Evolutionary conservation across 495 filamentous ascomycete genomes (phyloP).

Genomic region (Echria macrotheca): DNA sequence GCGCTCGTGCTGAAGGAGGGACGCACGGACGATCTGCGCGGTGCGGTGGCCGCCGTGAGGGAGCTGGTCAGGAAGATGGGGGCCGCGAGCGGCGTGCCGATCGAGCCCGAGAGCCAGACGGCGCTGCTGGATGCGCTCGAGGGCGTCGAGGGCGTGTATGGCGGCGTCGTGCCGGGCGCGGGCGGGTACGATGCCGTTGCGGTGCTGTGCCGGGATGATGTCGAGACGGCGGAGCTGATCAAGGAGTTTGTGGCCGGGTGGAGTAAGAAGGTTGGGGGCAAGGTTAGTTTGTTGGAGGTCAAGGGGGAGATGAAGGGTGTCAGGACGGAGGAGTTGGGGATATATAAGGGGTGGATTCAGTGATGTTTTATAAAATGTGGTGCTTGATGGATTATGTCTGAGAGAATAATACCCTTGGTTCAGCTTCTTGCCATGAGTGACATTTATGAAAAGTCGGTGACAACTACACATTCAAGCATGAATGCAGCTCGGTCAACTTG

Average conservation of each 20-base stretch:
- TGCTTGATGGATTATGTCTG: too few relatives aligned
- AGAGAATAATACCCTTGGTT: too few relatives aligned
- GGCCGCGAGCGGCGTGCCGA: conserved; percentile 65
- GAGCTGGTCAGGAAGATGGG: conserved; percentile 71
- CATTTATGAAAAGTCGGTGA: too few relatives aligned
- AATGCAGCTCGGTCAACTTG: too few relatives aligned
- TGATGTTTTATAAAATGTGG: too few relatives aligned
- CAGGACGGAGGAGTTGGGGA: conserved; percentile 54
- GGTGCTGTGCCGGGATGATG: conserved; percentile 70
- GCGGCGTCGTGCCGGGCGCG: conserved; percentile 89
- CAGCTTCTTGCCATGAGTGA: too few relatives aligned
- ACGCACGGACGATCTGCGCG: conserved; percentile 30
- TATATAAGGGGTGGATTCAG: conserved; percentile 60
- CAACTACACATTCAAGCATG: too few relatives aligned
- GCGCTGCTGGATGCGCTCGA: conserved; percentile 71
- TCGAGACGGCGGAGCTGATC: conserved; percentile 57
- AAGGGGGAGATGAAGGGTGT: conserved; percentile 85
- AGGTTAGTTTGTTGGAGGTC: conserved; percentile 71
- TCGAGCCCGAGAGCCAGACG: conserved; percentile 85
- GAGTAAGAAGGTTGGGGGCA: conserved; percentile 60
- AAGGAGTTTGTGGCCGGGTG: conserved; percentile 59
- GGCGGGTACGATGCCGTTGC: conserved; percentile 92
- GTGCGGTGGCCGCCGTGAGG: conserved; percentile 38
- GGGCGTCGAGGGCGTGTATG: conserved; percentile 70
- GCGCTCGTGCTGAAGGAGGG: conserved; percentile 52